Conservation (phyloP, 306 rosid genomes). For the Clitoria ternatea region DNA sequence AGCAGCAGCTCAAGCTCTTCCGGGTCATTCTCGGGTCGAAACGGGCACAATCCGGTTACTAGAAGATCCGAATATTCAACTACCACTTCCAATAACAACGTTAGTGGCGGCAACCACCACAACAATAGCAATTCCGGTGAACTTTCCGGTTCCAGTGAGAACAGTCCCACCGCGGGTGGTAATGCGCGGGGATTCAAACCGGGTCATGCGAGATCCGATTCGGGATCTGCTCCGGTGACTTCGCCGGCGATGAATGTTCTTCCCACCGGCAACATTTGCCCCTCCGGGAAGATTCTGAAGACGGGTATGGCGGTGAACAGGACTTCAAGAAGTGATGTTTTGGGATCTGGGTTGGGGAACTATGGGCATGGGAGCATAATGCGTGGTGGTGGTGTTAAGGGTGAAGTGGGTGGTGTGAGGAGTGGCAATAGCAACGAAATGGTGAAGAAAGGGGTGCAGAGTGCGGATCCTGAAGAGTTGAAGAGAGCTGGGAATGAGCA, state of each 20-base stretch:
- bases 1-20: constrained; percentile 92
- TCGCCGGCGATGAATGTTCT: constrained; percentile 64
- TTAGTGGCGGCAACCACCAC: not conserved
- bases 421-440: constrained; percentile 27
- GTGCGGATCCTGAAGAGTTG: constrained; percentile 74
- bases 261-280: constrained; percentile 92
- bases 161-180: constrained; percentile 64
- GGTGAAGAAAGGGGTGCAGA: constrained; percentile 37
- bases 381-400: constrained; percentile 58
- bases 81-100: constrained; percentile 24
- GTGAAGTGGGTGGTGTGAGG: not conserved
- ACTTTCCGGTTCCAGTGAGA: constrained; percentile 83
- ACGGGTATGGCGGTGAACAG: constrained; percentile 54
- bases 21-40: constrained; percentile 79
- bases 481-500: constrained; percentile 83
- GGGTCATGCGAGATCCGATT: constrained; percentile 69
- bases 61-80: constrained; percentile 61
- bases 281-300: constrained; percentile 72
- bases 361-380: constrained; percentile 96
- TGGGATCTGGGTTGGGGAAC: constrained; percentile 76
- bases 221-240: constrained; percentile 49
- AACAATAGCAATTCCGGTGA: constrained; percentile 76
- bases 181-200: constrained; percentile 33
- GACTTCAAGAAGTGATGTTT: constrained; percentile 52
- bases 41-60: constrained; percentile 32